Evolutionary conservation across 352 stramenopile genomes (phyloP).

Genomic region (Globisporangium barbulae): DNA sequence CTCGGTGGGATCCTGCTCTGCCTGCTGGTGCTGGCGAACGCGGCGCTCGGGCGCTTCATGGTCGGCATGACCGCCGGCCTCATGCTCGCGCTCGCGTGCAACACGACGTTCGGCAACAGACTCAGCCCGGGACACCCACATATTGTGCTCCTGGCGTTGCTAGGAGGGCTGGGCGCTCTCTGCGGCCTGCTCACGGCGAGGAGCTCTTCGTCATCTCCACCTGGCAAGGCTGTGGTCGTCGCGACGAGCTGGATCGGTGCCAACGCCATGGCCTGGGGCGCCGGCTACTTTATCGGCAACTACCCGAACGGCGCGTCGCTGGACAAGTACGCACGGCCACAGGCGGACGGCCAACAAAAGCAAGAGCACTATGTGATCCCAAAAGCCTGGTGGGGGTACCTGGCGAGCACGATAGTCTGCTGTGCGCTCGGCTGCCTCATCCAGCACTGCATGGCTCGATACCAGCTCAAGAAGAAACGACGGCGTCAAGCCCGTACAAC

Average conservation of each 20-base stretch:
- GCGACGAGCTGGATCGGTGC: constrained; percentile 32
- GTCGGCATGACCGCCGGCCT: constrained; percentile 31
- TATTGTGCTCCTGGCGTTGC: neutral
- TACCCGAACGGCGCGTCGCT: constrained; percentile 26
- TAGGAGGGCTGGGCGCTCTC: neutral
- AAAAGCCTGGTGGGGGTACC: constrained; percentile 29
- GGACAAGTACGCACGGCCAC: constrained; percentile 7
- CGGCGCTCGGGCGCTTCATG: constrained; percentile 20
- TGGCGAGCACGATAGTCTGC: constrained; percentile 21
- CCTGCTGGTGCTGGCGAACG: constrained; percentile 22
- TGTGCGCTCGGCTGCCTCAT: constrained; percentile 23
- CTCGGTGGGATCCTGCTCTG: constrained; percentile 29
- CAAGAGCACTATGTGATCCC: constrained; percentile 13
- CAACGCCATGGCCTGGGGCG: constrained; percentile 21
- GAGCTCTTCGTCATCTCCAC: neutral
- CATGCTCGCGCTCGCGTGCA: constrained; percentile 28
- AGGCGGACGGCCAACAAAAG: neutral
- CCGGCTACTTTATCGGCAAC: constrained; percentile 31
- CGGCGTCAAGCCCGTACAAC: neutral
- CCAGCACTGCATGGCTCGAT: constrained; percentile 15
- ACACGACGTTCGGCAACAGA: constrained; percentile 30
- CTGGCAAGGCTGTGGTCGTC: constrained; percentile 16
- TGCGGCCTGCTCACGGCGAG: constrained; percentile 9
- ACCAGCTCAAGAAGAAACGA: neutral
- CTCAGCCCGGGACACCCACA: constrained; percentile 19